Conservation (phyloP, 345 rosid species). For the Syzygium jambos region DNA sequence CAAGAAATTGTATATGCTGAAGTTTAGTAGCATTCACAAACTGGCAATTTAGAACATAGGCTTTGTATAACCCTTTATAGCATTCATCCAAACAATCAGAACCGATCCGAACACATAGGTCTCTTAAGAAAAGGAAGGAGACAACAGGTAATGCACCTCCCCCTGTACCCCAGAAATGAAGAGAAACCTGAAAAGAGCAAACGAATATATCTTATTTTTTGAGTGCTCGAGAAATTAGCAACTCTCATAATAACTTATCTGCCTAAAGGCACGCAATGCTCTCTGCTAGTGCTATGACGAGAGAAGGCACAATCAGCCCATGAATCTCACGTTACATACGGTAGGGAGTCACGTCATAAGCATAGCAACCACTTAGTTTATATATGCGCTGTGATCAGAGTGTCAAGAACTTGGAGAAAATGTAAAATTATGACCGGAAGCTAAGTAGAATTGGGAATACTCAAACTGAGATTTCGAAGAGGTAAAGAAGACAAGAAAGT, state of each 20-base stretch:
- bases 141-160: constrained; percentile 78
- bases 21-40: constrained; percentile 70
- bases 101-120: constrained; percentile 74
- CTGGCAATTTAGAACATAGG: constrained; percentile 84
- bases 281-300: not conserved
- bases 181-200: constrained; percentile 42
- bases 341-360: not conserved
- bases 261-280: not conserved
- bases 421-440: not conserved
- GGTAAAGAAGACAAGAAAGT: not conserved
- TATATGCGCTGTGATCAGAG: not conserved
- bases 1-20: constrained; percentile 77
- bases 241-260: not conserved
- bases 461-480: not conserved
- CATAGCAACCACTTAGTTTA: not conserved
- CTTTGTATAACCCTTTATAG: constrained; percentile 84
- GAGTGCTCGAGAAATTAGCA: not conserved
- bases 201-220: not conserved
- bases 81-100: constrained; percentile 80
- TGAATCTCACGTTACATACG: not conserved
- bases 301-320: not conserved
- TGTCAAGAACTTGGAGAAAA: not conserved
- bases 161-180: constrained; percentile 98
- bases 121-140: constrained; percentile 76
- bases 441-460: not conserved